Evolutionary conservation across 2,329 filamentous ascomycete species (phyloP), one percentile per base, ranked within the genome.

Genomic region (Scedosporium minutisporum): DNA sequence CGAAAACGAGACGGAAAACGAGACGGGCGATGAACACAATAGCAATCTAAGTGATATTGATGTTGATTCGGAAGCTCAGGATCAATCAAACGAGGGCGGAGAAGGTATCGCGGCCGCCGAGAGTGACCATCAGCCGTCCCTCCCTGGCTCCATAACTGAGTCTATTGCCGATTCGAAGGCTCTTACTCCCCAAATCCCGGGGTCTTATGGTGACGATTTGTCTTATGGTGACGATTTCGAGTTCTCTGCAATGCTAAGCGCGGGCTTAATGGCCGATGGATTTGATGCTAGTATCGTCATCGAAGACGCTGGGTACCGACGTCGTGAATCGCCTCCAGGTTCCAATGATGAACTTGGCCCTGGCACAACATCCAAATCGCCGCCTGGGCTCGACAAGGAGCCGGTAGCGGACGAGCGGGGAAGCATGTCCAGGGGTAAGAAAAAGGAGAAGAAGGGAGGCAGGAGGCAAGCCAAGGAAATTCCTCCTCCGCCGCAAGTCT

Each of bases 241-340:
- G 60, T 91, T 91, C 66, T 84, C 86, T 6, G 88, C 88, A 29
- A 85, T 83, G 3, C 74, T 91, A 58, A 87, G 87, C 63, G 89
- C 87, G 58, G 87, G 86, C 1, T 77, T 90, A 58, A 76, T 87
- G 69, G 82, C 85, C n/a, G 83, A 85, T 57, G 88, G 88, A 0
- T 91, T 91, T 65, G 82, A 90, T 68, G 83, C 87, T 4, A 82
- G 88, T 48, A 84, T 91, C 63, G 85, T 91, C 57, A 87, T 88
- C 41, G 78, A 89, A 57, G 81, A 91, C 67, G 82, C 84, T 0
- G 76, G 73, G 1, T 91, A 86, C 68, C 83, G 83, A 66, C 80
- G 79, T 59, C 84, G 87, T 29, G 81, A 84, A 61, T 88, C 86
- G 1, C 85, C 87, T 7, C 85, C 86, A 3, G 82, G 82, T 4